A percentile compares a stretch with the other conserved stretches of the same genome.
Evolutionary conservation across 495 filamentous ascomycete species (phyloP).

Genomic region (Penicillium diatomitis): DNA sequence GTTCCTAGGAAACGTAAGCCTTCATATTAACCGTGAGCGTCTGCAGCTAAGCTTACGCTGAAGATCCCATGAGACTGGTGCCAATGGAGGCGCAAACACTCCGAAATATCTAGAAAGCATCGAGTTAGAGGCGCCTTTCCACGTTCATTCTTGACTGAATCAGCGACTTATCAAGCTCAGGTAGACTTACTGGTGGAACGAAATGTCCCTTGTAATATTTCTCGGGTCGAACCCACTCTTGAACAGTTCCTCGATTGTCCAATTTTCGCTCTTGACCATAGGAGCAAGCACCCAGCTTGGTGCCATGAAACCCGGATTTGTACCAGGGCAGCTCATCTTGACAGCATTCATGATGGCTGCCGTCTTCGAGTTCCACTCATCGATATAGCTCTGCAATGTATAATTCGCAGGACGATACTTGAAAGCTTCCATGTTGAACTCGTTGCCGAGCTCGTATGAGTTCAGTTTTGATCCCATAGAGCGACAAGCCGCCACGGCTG

Average conservation of each 20-base stretch:
- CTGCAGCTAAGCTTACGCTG: slow-evolving; percentile 1
- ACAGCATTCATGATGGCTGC: background rate
- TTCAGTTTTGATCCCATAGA: slow-evolving; percentile 6
- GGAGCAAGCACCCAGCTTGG: slow-evolving; percentile 8
- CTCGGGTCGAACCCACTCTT: slow-evolving; percentile 9
- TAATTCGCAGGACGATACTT: slow-evolving; percentile 8
- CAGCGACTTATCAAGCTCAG: background rate
- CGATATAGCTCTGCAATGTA: slow-evolving; percentile 5
- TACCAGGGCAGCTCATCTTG: slow-evolving; percentile 8
- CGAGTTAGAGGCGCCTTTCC: too few relatives aligned
- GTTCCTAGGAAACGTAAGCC: slow-evolving; percentile 1
- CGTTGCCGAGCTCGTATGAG: slow-evolving; percentile 12
- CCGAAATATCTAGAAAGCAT: slow-evolving; percentile 8
- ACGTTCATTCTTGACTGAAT: background rate
- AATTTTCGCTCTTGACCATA: background rate
- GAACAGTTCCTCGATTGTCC: slow-evolving; percentile 7
- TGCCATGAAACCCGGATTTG: slow-evolving; percentile 8
- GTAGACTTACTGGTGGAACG: slow-evolving; percentile 10
- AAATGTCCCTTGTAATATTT: slow-evolving; percentile 9
- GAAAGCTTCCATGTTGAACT: slow-evolving; percentile 4
- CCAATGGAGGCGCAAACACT: background rate
- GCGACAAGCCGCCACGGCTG: slow-evolving; percentile 4
- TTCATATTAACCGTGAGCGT: background rate
- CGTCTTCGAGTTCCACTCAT: slow-evolving; percentile 13
- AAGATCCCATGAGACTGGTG: slow-evolving; percentile 1